phyloP scores from a whole-genome alignment of 495 filamentous ascomycete species.

The Podospora anserina region DNA sequence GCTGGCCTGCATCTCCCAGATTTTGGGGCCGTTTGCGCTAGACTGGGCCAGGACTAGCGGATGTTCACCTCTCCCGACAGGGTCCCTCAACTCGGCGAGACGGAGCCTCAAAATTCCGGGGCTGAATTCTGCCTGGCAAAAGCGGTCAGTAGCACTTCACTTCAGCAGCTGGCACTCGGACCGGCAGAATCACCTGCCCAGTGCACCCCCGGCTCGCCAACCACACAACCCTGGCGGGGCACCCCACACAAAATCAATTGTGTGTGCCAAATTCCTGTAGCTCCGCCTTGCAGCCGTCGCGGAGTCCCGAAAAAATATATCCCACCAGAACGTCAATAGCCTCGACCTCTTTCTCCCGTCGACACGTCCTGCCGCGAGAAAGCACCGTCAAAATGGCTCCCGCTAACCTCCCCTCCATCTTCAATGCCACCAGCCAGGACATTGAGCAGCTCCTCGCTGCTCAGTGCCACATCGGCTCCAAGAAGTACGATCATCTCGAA shows the following conservation, averaged over 20 bases:
- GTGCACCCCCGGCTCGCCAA: slow-evolving; percentile 1
- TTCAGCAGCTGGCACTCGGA: slow-evolving; percentile 11
- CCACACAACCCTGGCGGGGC: slow-evolving; percentile 40
- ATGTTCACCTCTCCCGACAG: not conserved
- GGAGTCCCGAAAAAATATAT: slow-evolving; percentile 30
- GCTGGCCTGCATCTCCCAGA: slow-evolving; percentile 24
- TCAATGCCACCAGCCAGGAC: slow-evolving; percentile 70
- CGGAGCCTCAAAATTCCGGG: slow-evolving; percentile 17
- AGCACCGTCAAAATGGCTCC: slow-evolving; percentile 82
- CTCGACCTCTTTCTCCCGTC: slow-evolving; percentile 51
- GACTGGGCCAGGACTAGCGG: not conserved
- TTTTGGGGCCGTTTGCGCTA: slow-evolving; percentile 31
- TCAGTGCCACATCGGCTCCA: slow-evolving; percentile 94
- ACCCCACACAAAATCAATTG: slow-evolving; percentile 37
- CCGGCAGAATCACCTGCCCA: not conserved
- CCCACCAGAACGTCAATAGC: slow-evolving; percentile 32
- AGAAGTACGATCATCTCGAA: slow-evolving; percentile 57
- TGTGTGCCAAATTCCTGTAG: slow-evolving; percentile 38
- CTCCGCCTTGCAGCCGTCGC: slow-evolving; percentile 28
- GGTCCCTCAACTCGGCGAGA: slow-evolving; percentile 9
- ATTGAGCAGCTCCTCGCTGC: slow-evolving; percentile 99
- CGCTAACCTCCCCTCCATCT: slow-evolving; percentile 81
- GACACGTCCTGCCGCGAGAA: slow-evolving; percentile 43
- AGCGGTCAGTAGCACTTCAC: not conserved
- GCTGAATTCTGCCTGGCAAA: not conserved